Evolutionary conservation across 306 rosid genomes (phyloP), one percentile per base, ranked within the genome.

Genomic region (Rosa persica): DNA sequence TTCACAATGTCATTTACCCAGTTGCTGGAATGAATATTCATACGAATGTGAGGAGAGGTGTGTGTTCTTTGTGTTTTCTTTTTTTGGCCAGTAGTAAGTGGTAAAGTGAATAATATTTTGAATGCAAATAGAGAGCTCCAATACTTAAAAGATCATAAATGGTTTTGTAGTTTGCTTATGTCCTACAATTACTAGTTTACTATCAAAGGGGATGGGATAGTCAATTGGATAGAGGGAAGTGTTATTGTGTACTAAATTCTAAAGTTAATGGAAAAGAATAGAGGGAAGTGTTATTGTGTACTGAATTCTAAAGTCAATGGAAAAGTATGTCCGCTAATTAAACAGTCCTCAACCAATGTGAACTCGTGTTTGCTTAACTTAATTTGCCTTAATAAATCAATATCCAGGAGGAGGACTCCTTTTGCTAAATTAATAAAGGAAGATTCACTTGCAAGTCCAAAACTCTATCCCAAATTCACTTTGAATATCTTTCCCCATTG

Each of bases 251-350:
- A 71, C 34, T 71, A 71, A 54, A 34, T 66, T 71, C 72, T 46
- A 73, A 73, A 66, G 81, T 57, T 38, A 43, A 10, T 62, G 23
- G 71, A 23, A 62, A 64, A 66, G 15, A 39, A 23, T n/a, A 7
- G 30, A 17, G 5, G 9, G 20, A 80, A 67, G 36, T 30, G 36
- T 30, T 30, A 30, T 30, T 75, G 39, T 57, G 30, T 23, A 71
- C 34, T 71, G 64, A 54, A 34, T 66, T 71, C 72, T 46, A 73
- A 73, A 66, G 81, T 57, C 25, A 43, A 10, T 62, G 23, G 71
- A 23, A 73, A 82, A 78, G 75, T 52, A 43, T 78, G 71, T 70
- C 61, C 36, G 23, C 71, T 34, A 72, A 52, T 52, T n/a, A 43
- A 69, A 22, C 49, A 64, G 38, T 44, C 65, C 34, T 73, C 77